Evolutionary conservation across 139 green algal genomes (phyloP).

Genomic region (Eudorina sp.): DNA sequence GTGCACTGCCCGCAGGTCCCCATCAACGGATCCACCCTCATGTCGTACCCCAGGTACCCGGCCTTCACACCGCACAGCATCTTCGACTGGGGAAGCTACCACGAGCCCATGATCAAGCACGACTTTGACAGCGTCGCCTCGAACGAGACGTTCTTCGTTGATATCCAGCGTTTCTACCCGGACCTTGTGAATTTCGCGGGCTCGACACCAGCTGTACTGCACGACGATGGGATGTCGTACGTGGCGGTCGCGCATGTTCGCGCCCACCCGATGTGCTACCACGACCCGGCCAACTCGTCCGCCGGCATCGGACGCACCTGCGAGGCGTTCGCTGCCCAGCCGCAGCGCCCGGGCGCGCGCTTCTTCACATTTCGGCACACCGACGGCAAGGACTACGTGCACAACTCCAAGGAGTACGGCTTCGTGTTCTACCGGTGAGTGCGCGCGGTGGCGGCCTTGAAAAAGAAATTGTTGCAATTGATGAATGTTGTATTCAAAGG

Average conservation of each 20-base stretch:
- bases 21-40: not conserved
- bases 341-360: too few species aligned
- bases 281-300: not conserved
- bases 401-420: not conserved
- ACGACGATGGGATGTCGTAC: not conserved
- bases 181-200: not conserved
- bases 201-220: not conserved
- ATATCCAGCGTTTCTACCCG: not conserved
- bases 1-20: not conserved
- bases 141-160: not conserved
- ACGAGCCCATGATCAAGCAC: not conserved
- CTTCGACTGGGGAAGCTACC: not conserved
- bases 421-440: not conserved
- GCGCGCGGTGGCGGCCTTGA: too few species aligned
- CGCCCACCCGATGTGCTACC: not conserved
- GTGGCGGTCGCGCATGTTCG: not conserved
- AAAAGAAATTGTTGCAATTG: too few species aligned
- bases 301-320: too few species aligned
- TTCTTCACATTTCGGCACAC: not conserved
- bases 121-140: not conserved
- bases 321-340: too few species aligned
- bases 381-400: not conserved
- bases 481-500: too few species aligned
- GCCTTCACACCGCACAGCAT: not conserved
- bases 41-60: not conserved